Evolutionary conservation across 176 grass and related monocot genomes (phyloP).

Genomic region (Eleusine coracana): DNA sequence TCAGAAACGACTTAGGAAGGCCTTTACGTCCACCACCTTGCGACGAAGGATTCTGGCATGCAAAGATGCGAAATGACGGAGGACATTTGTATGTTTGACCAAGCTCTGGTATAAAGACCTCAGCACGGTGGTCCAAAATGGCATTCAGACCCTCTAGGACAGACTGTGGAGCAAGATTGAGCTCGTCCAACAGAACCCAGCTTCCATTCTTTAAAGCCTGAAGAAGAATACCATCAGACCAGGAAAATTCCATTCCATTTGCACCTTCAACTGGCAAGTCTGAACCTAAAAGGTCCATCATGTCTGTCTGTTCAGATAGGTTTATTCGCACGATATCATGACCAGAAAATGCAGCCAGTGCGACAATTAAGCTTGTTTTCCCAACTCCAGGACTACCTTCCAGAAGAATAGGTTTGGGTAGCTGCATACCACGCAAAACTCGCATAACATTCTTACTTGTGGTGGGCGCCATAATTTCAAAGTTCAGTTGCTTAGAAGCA

Average conservation of each 20-base stretch:
- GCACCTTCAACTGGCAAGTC: conserved; percentile 80
- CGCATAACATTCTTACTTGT: conserved; percentile 86
- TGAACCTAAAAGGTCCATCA: conserved; percentile 98
- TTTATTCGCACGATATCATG: conserved; percentile 90
- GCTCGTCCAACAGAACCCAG: conserved; percentile 98
- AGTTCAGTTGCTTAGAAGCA: conserved; percentile 62
- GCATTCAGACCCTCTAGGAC: conserved; percentile 95
- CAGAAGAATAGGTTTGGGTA: conserved; percentile 88
- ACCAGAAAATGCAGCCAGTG: conserved; percentile 76
- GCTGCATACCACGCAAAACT: conserved; percentile 87
- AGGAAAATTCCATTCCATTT: conserved; percentile 85
- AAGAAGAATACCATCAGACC: conserved; percentile 98
- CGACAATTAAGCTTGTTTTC: conserved; percentile 90
- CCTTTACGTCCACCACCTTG: conserved; percentile 95
- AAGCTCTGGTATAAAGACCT: conserved; percentile 97
- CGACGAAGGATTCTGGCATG: conserved; percentile 89
- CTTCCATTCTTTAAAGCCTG: conserved; percentile 95
- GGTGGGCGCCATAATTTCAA: conserved; percentile 75
- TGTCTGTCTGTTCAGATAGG: conserved; percentile 97
- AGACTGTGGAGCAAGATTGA: conserved; percentile 97
- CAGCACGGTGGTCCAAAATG: conserved; percentile 94
- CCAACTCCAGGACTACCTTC: conserved; percentile 99
- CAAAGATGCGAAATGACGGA: conserved; percentile 83
- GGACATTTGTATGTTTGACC: conserved; percentile 80
- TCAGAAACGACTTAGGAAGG: conserved; percentile 90